A percentile compares a stretch with the other conserved stretches of the same genome.
These are phyloP conservation scores for Globisporangium recalcitrans DNA, from an alignment of 352 stramenopile genomes.

Conservation along the genomic window DNA sequence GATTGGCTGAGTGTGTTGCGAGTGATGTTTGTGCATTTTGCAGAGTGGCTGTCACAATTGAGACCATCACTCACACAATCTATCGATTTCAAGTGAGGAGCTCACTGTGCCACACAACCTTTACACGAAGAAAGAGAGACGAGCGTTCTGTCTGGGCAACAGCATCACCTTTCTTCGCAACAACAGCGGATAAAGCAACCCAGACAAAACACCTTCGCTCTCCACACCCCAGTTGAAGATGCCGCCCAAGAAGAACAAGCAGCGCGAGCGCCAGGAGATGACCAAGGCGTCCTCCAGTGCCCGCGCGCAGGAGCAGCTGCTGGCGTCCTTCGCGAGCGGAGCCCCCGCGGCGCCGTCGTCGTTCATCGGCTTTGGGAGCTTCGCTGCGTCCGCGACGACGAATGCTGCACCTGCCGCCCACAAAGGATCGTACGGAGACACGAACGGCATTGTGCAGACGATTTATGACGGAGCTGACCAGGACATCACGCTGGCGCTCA, in stretches of 20 bases:
- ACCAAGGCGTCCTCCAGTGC: constrained; percentile 74
- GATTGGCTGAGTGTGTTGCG: too few species aligned
- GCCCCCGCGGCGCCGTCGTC: constrained; percentile 16
- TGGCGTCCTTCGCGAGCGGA: constrained; percentile 24
- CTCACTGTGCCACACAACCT: constrained; percentile 9
- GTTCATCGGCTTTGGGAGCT: constrained; percentile 77
- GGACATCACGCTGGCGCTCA: constrained; percentile 71
- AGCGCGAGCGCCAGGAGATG: constrained; percentile 84
- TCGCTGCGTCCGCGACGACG: constrained; percentile 30
- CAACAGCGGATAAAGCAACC: not conserved
- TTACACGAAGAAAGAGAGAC: constrained; percentile 10
- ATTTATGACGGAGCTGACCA: constrained; percentile 81
- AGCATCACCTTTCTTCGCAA: not conserved
- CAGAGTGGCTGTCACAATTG: too few species aligned
- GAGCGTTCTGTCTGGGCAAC: constrained; percentile 2
- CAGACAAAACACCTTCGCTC: too few species aligned
- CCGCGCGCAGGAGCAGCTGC: constrained; percentile 61
- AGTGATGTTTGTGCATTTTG: too few species aligned
- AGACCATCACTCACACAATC: too few species aligned
- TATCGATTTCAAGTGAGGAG: not conserved
- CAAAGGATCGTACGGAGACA: not conserved
- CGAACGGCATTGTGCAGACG: constrained; percentile 25
- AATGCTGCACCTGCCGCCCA: constrained; percentile 13
- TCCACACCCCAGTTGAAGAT: constrained; percentile 10
- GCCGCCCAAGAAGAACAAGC: constrained; percentile 80